Evolutionary conservation across 768 basidiomycete species (phyloP).

Genomic region (Termitomyces sp.): DNA sequence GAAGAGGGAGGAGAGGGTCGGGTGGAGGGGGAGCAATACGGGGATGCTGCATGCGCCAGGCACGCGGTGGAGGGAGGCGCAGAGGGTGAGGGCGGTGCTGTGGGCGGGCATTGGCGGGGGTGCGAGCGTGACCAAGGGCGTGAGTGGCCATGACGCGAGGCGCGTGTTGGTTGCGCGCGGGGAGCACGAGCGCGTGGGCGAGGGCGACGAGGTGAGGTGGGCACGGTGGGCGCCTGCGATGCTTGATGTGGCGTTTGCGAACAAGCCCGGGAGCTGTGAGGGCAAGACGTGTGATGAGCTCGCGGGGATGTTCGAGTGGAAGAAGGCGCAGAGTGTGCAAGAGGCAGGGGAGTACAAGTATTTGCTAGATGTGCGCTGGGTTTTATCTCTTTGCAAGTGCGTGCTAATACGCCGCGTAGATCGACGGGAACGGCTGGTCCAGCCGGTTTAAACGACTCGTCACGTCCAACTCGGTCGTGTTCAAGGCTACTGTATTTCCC

Average conservation of each 20-base stretch:
- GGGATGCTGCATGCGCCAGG: slow-evolving; percentile 43
- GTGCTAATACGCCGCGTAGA: too few species aligned
- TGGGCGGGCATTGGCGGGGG: slow-evolving; percentile 8
- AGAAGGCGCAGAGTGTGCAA: slow-evolving; percentile 28
- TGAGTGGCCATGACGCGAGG: too few species aligned
- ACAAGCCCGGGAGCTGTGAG: slow-evolving; percentile 32
- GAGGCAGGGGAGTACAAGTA: slow-evolving; percentile 54
- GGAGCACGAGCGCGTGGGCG: slow-evolving; percentile 24
- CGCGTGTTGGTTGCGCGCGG: too few species aligned
- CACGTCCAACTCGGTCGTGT: slow-evolving; percentile 50
- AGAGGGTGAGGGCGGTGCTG: slow-evolving; percentile 38
- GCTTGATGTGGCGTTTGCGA: slow-evolving; percentile 46
- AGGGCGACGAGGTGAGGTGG: slow-evolving; percentile 21
- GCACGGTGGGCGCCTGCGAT: slow-evolving; percentile 36
- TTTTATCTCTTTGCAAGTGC: too few species aligned
- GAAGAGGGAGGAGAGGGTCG: slow-evolving; percentile 49
- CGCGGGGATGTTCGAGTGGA: slow-evolving; percentile 40
- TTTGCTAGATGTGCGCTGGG: slow-evolving; percentile 40
- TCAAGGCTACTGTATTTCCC: slow-evolving; percentile 61
- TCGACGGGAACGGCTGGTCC: slow-evolving; percentile 60
- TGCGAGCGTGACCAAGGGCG: slow-evolving; percentile 12
- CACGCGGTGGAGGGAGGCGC: slow-evolving; percentile 39
- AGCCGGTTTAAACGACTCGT: slow-evolving; percentile 59
- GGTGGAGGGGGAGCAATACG: slow-evolving; percentile 73
- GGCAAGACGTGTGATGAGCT: slow-evolving; percentile 36